These are phyloP conservation scores for Clarireedia sp. DNA, from an alignment of 2,329 filamentous ascomycete genomes.

Conservation along the genomic window DNA sequence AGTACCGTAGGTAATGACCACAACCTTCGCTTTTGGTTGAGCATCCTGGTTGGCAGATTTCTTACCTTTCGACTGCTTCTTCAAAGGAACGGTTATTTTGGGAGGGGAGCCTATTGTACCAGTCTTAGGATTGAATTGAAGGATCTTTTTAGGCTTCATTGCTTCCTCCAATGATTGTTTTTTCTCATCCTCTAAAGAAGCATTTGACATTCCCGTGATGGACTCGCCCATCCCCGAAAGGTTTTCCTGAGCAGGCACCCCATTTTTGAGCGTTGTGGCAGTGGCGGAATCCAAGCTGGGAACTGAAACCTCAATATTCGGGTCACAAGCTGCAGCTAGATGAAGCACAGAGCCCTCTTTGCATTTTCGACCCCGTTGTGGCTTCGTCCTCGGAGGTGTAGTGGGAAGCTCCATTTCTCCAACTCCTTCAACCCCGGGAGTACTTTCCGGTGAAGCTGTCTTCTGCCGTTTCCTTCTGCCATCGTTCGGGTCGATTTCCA, in stretches of 20 bases:
- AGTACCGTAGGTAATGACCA: constrained; percentile 52
- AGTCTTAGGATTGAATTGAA: constrained; percentile 51
- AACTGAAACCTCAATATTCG: too few species aligned
- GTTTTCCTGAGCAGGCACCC: too few species aligned
- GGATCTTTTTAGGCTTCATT: constrained; percentile 39
- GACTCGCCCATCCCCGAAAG: background rate
- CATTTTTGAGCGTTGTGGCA: background rate
- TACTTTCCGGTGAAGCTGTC: constrained; percentile 25
- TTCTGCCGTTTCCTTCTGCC: constrained; percentile 38
- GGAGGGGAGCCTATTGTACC: constrained; percentile 57
- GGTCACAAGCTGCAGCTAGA: background rate
- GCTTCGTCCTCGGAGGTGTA: background rate
- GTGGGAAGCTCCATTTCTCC: background rate
- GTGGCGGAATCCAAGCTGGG: too few species aligned
- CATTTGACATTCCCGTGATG: background rate
- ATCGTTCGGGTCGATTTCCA: constrained; percentile 28
- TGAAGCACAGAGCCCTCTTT: background rate
- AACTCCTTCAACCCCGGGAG: background rate
- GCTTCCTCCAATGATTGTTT: background rate
- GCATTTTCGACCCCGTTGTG: background rate
- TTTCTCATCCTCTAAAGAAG: background rate
- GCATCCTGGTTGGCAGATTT: constrained; percentile 30
- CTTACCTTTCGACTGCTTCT: constrained; percentile 5
- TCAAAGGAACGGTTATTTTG: constrained; percentile 34
- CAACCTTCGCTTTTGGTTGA: constrained; percentile 36